phyloP scores from a whole-genome alignment of 2,329 filamentous ascomycete species.

The Lecanicillium sp. region DNA sequence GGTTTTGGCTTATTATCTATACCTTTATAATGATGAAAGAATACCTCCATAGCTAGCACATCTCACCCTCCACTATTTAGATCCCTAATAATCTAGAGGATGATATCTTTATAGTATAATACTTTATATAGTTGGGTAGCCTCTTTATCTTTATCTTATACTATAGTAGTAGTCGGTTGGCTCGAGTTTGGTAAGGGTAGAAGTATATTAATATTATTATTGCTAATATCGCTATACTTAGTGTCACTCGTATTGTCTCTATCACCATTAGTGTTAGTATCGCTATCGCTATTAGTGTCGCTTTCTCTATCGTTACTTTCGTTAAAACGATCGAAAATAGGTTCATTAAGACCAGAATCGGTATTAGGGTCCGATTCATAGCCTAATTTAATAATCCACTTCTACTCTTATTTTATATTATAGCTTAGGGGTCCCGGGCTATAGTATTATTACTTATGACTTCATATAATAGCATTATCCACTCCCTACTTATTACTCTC shows the following conservation, averaged over 20 bases:
- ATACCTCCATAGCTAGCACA: slow-evolving; percentile 14
- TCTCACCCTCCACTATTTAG: slow-evolving; percentile 9
- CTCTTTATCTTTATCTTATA: background rate
- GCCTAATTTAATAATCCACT: background rate
- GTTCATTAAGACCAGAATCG: background rate
- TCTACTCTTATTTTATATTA: background rate
- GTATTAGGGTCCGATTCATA: slow-evolving; percentile 1
- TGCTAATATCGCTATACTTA: slow-evolving; percentile 7
- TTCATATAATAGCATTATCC: background rate
- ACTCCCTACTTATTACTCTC: background rate
- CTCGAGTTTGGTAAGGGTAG: background rate
- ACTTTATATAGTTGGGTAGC: slow-evolving; percentile 7
- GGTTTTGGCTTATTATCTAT: slow-evolving; percentile 13
- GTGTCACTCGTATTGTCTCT: slow-evolving; percentile 6
- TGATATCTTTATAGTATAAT: slow-evolving; percentile 13
- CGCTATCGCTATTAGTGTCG: background rate
- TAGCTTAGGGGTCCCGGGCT: background rate
- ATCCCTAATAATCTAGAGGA: slow-evolving; percentile 13
- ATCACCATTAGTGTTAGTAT: background rate
- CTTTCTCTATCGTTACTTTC: background rate
- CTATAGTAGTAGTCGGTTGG: background rate
- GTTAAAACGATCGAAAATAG: background rate
- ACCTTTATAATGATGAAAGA: slow-evolving; percentile 14
- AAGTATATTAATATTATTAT: slow-evolving; percentile 4
- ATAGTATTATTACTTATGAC: background rate